Conservation (phyloP, 768 basidiomycete genomes). For the Brasilioporus rufonigricans region DNA sequence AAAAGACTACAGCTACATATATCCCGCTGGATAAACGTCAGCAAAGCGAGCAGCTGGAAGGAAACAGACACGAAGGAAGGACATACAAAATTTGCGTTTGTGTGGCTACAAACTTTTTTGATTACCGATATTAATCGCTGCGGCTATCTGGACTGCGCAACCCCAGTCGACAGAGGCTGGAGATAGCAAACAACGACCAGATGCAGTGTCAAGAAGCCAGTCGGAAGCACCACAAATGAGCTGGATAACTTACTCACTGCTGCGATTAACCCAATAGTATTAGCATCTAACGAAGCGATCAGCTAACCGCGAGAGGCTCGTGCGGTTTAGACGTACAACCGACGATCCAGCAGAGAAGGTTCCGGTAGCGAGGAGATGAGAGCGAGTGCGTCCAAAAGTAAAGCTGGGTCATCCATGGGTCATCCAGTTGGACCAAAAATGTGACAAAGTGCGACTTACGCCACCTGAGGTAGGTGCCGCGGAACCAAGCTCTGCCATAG, state of each 20-base stretch:
- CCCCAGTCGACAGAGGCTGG: slow-evolving; percentile 65
- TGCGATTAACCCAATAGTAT: no score
- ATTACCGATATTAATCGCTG: slow-evolving; percentile 56
- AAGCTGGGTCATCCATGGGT: no score
- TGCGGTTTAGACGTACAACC: no score
- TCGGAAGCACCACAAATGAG: no score
- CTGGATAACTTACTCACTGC: no score
- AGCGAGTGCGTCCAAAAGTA: no score
- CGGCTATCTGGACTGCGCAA: slow-evolving; percentile 61
- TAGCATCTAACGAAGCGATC: no score
- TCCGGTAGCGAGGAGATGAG: no score
- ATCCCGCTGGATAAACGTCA: slow-evolving; percentile 47
- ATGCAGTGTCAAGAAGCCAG: no score
- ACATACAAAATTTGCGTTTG: slow-evolving; percentile 44
- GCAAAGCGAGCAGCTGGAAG: background rate
- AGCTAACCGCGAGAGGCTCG: no score
- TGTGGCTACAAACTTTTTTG: slow-evolving; percentile 31
- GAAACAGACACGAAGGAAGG: background rate
- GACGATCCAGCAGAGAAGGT: no score
- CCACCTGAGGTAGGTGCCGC: slow-evolving; percentile 44
- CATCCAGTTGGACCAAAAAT: no score
- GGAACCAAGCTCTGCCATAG: slow-evolving; percentile 42
- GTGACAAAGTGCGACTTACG: background rate
- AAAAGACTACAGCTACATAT: slow-evolving; percentile 57
- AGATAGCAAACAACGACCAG: background rate